A percentile compares a stretch with the other conserved stretches of the same genome.
Evolutionary conservation across 139 green algal genomes (phyloP).

Genomic region (Pseudopediastrum boryanum): DNA sequence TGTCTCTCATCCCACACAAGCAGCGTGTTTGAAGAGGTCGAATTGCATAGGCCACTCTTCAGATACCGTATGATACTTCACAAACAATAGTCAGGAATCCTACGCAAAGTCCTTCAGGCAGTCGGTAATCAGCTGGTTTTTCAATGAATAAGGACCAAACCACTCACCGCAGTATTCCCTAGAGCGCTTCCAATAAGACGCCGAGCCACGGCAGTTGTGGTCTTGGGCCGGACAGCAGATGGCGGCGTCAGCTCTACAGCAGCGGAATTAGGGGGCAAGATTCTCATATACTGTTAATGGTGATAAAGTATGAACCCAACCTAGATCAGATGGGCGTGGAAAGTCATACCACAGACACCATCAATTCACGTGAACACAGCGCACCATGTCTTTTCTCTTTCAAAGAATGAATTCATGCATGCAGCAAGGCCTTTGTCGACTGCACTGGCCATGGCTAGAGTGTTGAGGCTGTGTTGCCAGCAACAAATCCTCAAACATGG

Average conservation of each 20-base stretch:
- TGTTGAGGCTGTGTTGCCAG: no score
- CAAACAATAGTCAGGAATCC: background rate
- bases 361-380: no score
- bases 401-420: no score
- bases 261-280: no score
- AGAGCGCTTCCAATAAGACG: constrained; percentile 51
- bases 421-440: no score
- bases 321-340: no score
- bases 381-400: no score
- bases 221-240: constrained; percentile 46
- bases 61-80: background rate
- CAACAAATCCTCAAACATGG: no score
- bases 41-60: background rate
- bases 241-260: constrained; percentile 54
- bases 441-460: no score
- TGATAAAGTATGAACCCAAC: no score
- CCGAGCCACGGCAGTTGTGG: constrained; percentile 52
- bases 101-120: background rate
- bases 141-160: background rate
- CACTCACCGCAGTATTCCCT: constrained; percentile 30
- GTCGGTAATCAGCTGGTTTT: background rate
- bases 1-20: background rate
- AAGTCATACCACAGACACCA: no score
- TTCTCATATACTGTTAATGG: no score
- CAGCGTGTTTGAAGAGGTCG: background rate